Evolutionary conservation across 2,329 filamentous ascomycete genomes (phyloP), one percentile per base, ranked within the genome.

Genomic region (Fusarium camptoceras): DNA sequence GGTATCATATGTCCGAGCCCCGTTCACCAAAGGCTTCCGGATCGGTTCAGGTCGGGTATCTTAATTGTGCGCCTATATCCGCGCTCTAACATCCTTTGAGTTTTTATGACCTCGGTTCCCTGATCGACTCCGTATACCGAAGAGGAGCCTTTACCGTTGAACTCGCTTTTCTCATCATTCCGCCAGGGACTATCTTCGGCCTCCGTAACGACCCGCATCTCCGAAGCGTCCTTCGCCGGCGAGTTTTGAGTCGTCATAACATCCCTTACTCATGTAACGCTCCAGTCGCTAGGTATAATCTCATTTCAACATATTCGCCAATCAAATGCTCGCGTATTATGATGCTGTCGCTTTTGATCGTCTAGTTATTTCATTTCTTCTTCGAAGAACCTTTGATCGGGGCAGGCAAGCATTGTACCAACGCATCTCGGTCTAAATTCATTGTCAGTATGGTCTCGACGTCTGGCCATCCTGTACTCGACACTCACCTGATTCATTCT

Each of bases 401-500:
- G 6, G 87, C 87, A n/a, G 87, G 87, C 42, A 89, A 81, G 57
- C 83, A 84, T 59, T 82, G 76, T 54, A 80, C 80, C 47, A 89
- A 79, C 31, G 81, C 82, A 64, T 89, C 86, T 72, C 87, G 86
- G 73, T 89, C 87, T 89, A 66, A 43, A 46, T 46, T 44, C 43
- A 41, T 46, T 42, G 75, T 78, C 74, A 79, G 66, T 22, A 22
- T 31, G 55, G 51, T 15, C 10, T 34, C 12, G 34, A 15, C 24
- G 8, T 30, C 31, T 12, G 9, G 18, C 16, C 39, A 9, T 37
- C 18, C 22, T 41, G 20, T 42, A n/a, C 12, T 30, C 22, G 20
- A 27, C 54, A 85, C 91, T 83, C 81, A 94, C 92, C 91, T 75
- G 86, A 83, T 77, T 93, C 91, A 47, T 86, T 90, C 70, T 97